These are phyloP conservation scores for Xylaria cubensis DNA, from an alignment of 495 filamentous ascomycete species.

Conservation along the genomic window DNA sequence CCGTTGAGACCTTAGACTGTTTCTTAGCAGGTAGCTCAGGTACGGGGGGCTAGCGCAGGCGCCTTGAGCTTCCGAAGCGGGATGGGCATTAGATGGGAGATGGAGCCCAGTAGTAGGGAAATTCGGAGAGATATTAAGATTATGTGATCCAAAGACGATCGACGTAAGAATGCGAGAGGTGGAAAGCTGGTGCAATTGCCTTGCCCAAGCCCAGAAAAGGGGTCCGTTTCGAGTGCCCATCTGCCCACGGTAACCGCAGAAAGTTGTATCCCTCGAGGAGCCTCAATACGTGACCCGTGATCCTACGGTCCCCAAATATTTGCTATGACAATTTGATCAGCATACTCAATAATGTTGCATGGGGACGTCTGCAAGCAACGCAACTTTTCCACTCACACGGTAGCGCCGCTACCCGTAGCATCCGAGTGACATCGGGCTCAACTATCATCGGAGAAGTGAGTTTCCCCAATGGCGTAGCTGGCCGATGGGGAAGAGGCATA, in stretches of 20 bases:
- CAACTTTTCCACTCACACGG: too few species aligned
- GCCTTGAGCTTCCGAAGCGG: constrained; percentile 82
- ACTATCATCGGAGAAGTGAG: constrained; percentile 76
- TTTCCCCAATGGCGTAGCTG: constrained; percentile 67
- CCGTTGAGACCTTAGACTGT: constrained; percentile 43
- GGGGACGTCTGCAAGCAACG: too few species aligned
- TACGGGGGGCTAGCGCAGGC: constrained; percentile 56
- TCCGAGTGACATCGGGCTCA: constrained; percentile 55
- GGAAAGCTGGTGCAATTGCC: background rate
- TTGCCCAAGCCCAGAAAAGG: too few species aligned
- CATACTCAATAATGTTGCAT: too few species aligned
- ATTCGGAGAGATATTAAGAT: constrained; percentile 9
- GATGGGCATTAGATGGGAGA: constrained; percentile 49
- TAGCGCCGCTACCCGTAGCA: too few species aligned
- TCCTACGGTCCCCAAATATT: too few species aligned
- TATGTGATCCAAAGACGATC: constrained; percentile 5
- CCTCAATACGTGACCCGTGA: too few species aligned
- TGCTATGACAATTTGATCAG: too few species aligned
- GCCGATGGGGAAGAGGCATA: constrained; percentile 29
- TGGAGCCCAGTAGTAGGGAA: background rate
- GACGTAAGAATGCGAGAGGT: background rate
- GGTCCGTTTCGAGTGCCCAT: too few species aligned
- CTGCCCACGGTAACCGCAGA: too few species aligned
- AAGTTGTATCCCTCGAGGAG: too few species aligned
- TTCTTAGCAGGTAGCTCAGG: constrained; percentile 62